Base-by-base conservation (phyloP, 257 asterid species). In the Catharanthus roseus region DNA sequence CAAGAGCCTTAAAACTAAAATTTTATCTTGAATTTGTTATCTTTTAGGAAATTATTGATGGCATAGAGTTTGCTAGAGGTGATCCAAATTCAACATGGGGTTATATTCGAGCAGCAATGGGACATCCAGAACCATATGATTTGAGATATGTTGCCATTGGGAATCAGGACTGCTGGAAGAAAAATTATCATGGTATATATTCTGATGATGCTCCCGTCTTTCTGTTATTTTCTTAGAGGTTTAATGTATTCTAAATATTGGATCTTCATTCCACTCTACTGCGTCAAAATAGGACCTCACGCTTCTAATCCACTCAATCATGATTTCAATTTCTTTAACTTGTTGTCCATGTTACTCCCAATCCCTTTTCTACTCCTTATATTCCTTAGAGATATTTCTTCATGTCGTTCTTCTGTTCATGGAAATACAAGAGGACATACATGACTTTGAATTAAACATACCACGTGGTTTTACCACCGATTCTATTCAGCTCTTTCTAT, bases 51-150 rank as follows among this genome's bases (percentile, higher is more conserved):
- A 81, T 86, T 68, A 76, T 93, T 50, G 97, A 90, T 12, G 98
- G 98, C n/a, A 77, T 90, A 28, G 97, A 90, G 87, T 93, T 93
- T 78, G 95, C 98, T 51, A 85, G 86, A 79, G 98, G 98, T 4
- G 87, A 76, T 78, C 75, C 87, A 41, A 58, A 77, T 16, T 84
- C 98, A 39, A 82, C 86, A 77, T 93, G 97, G 98, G 98, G 98
- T 65, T 78, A 87, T 56, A 77, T 84, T 77, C 85, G 98, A 82
- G 93, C 96, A 44, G 75, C 87, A 75, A 72, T 93, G 91, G 98
- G 98, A 58, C 98, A 87, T 75, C 91, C 89, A 0, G 86, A 93
- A 76, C 93, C 95, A 39, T 93, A 85, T 62, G 92, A 86, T 80
- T 77, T 93, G 86, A 85, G 74, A 86, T 86, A 93, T 55, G 96